Evolutionary conservation across 2,329 filamentous ascomycete species (phyloP), one percentile per base, ranked within the genome.

Genomic region (Alternaria sp.): DNA sequence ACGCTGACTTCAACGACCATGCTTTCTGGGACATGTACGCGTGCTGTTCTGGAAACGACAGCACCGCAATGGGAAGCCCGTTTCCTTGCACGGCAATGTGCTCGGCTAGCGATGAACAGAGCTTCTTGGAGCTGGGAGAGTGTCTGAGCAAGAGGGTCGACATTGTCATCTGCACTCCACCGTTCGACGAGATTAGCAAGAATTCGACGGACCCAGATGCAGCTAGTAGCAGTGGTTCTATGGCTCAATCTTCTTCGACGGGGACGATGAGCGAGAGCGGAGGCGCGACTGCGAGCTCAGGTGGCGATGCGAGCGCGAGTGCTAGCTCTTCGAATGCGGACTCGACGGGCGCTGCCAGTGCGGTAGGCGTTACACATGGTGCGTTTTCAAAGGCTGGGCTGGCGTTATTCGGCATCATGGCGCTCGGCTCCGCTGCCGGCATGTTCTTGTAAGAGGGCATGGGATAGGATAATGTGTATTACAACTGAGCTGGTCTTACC

Each of bases 1-100:
- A 63, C 12, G 64, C 54, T 6, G 64, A 61, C 10, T 36, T 70
- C 63, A 73, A 70, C 40, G 55, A 65, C n/a, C 67, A 73, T 19
- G 65, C 69, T 11, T 73, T 73, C 61, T 73, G 69, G 69, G 69
- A 73, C 46, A 45, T 71, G 36, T 71, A 73, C 19, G 65, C 51
- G 5, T 73, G 68, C 47, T 73, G 69, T 52, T 63, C 67, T 30
- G 50, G 61, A 1, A 45, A 50, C 3, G 59, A 68, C 7, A 52
- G 69, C 17, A 46, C 28, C 3, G 57, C 66, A 0, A 28, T 46
- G 3, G 69, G 69, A 7, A 44, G 19, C 11, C 60, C 64, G 17
- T 32, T 43, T n/a, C 61, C 61, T 12, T 65, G 57, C 45, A 69
- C 65, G 4, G 59, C 66, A 26, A 55, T 69, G 52, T 73, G 69